Base-by-base conservation (phyloP, 23 red algal genomes). In the Gracilariopsis chorda region DNA sequence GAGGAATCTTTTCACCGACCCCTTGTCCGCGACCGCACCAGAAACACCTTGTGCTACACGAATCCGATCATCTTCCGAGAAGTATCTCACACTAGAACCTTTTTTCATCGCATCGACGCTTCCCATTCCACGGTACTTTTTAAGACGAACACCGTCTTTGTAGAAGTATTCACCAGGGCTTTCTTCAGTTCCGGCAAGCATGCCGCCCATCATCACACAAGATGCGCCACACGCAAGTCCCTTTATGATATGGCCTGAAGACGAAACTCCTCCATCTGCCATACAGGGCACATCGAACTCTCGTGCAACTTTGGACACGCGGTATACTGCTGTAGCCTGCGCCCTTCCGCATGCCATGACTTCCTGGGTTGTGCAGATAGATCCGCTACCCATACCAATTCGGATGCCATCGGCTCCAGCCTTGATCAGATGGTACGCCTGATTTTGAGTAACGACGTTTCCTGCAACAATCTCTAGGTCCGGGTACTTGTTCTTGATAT, bases 91-190 rank as follows among this genome's bases (percentile, higher is more conserved):
- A 17, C 93, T 92, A 28, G 87, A 93, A 25, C 97, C 97, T 77
- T 96, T 93, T 48, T 94, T 95, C 97, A 99, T 99, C 7, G 97
- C 97, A 69, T 96, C 97, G 17, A 85, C 61, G 16, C 77, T 87
- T 36, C 97, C 97, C 97, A 99, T 99, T 28, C 97, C 97, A 44
- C 97, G 87, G 43, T 99, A 99, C 89, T 96, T 95, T 78, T 99
- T 99, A 24, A 96, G 52, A 42, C 97, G 97, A 27, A 99, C 93
- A 56, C 97, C 97, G 56, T 99, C 97, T 70, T 96, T 96, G 85
- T 99, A 99, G 33, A 99, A 96, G 58, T 99, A 99, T 46, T 99
- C 93, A 4, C 97, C 97, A 20, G 97, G 97, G 41, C 90, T 90
- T 72, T 99, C 97, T 59, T 99, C 93, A 0, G 97, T 96, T 33